Percentiles rank a stretch among this genome's conserved stretches.
Conservation (phyloP, 306 rosid species). For the Trichosanthes truncata region DNA sequence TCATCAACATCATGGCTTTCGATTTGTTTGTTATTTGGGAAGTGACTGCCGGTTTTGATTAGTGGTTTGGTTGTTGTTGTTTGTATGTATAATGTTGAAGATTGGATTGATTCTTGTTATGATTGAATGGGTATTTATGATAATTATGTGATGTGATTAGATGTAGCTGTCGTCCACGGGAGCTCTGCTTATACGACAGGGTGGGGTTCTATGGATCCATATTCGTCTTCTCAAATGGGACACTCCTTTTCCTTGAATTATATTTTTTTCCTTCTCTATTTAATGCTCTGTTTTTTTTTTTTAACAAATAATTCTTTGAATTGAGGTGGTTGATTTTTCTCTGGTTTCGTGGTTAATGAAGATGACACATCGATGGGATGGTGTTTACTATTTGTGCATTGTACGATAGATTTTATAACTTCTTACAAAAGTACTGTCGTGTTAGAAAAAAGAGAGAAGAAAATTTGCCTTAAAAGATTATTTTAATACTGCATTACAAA, state of each 20-base stretch:
- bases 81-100: neutral
- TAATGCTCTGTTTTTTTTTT: neutral
- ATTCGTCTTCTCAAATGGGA: conserved; percentile 1
- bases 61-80: neutral
- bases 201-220: conserved; percentile 5
- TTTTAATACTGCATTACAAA: too few species aligned
- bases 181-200: neutral
- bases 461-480: too few species aligned
- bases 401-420: neutral
- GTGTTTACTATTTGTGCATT: neutral
- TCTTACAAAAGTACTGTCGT: too few species aligned
- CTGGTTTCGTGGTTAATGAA: neutral
- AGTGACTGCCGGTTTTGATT: neutral
- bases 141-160: neutral
- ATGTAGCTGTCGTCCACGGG: neutral
- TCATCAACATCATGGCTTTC: neutral
- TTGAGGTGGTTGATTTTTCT: neutral
- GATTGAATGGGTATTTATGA: neutral
- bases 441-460: too few species aligned
- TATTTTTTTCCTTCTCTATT: neutral
- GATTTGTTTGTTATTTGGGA: too few species aligned
- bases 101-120: neutral
- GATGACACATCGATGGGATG: neutral
- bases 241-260: neutral
- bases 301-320: neutral